phyloP scores from a whole-genome alignment of 495 filamentous ascomycete species.

The Friedmanniomyces endolithicus region DNA sequence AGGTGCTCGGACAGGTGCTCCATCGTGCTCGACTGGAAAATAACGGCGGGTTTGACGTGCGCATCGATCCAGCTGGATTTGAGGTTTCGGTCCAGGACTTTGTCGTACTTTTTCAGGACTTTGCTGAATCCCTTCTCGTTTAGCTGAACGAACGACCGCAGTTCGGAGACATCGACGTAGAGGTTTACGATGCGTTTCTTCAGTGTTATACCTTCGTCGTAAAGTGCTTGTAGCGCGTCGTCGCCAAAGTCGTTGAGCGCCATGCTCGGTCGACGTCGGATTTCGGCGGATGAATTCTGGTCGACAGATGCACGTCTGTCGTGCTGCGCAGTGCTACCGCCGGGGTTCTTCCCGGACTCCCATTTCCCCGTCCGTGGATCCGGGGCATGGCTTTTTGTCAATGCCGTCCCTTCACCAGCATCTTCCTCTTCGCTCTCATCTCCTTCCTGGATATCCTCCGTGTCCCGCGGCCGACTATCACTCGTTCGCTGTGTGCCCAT shows the following conservation, averaged over 20 bases:
- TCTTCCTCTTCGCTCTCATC: constrained; percentile 56
- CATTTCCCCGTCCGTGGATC: constrained; percentile 19
- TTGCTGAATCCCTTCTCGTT: constrained; percentile 95
- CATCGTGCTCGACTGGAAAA: constrained; percentile 62
- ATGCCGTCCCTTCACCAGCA: constrained; percentile 46
- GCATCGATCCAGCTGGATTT: constrained; percentile 61
- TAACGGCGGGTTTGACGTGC: constrained; percentile 58
- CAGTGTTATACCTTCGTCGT: constrained; percentile 69
- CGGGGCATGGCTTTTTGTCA: constrained; percentile 33
- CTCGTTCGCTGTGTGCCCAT: constrained; percentile 31
- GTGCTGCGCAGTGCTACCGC: not conserved
- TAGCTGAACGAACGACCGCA: constrained; percentile 90
- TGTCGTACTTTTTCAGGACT: constrained; percentile 97
- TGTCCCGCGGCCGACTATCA: constrained; percentile 28
- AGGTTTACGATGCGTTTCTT: constrained; percentile 80
- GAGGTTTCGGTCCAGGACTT: constrained; percentile 72
- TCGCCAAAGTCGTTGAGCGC: constrained; percentile 65
- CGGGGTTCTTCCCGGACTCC: not conserved
- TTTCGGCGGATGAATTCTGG: constrained; percentile 45
- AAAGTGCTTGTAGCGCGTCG: constrained; percentile 52
- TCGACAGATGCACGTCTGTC: constrained; percentile 9
- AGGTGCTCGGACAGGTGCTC: constrained; percentile 58
- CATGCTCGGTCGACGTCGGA: constrained; percentile 41
- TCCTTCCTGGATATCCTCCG: constrained; percentile 27
- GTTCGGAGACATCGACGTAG: constrained; percentile 88